Evolutionary conservation across 2,329 filamentous ascomycete genomes (phyloP).

Genomic region (Coleophoma crateriformis): DNA sequence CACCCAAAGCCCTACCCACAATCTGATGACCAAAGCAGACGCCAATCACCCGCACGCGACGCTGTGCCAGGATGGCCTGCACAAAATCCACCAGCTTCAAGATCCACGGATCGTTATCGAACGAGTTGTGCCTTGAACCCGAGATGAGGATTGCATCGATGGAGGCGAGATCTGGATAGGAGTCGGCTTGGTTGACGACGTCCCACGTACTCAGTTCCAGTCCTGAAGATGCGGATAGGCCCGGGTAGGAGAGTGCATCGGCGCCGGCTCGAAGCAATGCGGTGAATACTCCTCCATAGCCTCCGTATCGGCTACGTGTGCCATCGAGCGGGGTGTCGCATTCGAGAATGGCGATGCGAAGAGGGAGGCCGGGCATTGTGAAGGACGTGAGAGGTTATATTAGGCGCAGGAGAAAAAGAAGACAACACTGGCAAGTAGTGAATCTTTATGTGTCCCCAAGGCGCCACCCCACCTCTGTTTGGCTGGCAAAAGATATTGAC

Average conservation of each 20-base stretch:
- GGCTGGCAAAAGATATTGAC: too few species aligned
- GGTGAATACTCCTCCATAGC: conserved; percentile 68
- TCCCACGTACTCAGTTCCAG: conserved; percentile 59
- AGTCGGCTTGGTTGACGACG: conserved; percentile 54
- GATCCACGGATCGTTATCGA: conserved; percentile 73
- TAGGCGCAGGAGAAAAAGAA: too few species aligned
- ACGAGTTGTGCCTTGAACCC: conserved; percentile 70
- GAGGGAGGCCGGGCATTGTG: conserved; percentile 21
- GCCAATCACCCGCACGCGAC: conserved; percentile 66
- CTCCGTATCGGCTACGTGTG: conserved; percentile 59
- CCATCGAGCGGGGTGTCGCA: conserved; percentile 71
- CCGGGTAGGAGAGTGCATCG: conserved; percentile 35
- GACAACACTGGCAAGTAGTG: too few species aligned
- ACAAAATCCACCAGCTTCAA: conserved; percentile 65
- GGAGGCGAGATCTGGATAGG: conserved; percentile 68
- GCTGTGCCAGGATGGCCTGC: conserved; percentile 49
- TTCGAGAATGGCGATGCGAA: conserved; percentile 72
- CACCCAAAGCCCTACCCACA: conserved; percentile 65
- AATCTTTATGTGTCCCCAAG: too few species aligned
- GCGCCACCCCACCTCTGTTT: too few species aligned
- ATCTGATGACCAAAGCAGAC: conserved; percentile 90
- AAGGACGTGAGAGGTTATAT: neutral
- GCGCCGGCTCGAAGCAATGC: conserved; percentile 51
- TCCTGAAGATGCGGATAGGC: conserved; percentile 29
- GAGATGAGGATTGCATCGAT: conserved; percentile 82